Percentiles rank a stretch among this genome's conserved stretches.
Evolutionary conservation across 2,329 filamentous ascomycete species (phyloP).

Genomic region (Phialocephala sp.): DNA sequence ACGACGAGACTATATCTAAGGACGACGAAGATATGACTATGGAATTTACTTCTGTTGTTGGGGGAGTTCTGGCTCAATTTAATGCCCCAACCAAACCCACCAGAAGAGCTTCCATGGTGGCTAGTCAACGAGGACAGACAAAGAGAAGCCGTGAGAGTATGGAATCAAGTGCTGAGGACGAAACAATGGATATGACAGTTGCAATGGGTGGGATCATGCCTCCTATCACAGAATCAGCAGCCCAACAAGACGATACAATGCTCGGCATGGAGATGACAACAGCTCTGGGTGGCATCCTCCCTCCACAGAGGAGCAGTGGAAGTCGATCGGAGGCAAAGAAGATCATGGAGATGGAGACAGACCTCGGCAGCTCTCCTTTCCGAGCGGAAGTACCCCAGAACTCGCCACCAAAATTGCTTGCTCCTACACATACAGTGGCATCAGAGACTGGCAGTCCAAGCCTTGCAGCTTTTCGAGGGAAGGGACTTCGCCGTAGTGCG

Average conservation of each 20-base stretch:
- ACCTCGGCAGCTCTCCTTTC: conserved; percentile 53
- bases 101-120: conserved; percentile 31
- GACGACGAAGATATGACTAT: conserved; percentile 77
- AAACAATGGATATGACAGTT: conserved; percentile 57
- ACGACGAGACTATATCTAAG: conserved; percentile 44
- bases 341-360: conserved; percentile 64
- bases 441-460: conserved; percentile 61
- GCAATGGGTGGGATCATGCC: conserved; percentile 53
- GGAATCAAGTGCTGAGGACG: conserved; percentile 38
- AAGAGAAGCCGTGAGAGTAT: conserved; percentile 45
- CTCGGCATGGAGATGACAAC: conserved; percentile 69
- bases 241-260: conserved; percentile 49
- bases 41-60: conserved; percentile 74
- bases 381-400: conserved; percentile 40
- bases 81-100: conserved; percentile 42
- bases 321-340: conserved; percentile 57
- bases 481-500: conserved; percentile 55
- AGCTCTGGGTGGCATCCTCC: conserved; percentile 60
- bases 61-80: conserved; percentile 53
- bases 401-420: conserved; percentile 45
- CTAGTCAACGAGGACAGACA: conserved; percentile 20
- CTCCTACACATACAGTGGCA: conserved; percentile 45
- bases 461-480: conserved; percentile 58
- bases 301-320: conserved; percentile 45
- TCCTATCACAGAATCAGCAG: conserved; percentile 41